These are phyloP conservation scores for Fusarium nurragi DNA, from an alignment of 2,329 filamentous ascomycete species.

Conservation along the genomic window DNA sequence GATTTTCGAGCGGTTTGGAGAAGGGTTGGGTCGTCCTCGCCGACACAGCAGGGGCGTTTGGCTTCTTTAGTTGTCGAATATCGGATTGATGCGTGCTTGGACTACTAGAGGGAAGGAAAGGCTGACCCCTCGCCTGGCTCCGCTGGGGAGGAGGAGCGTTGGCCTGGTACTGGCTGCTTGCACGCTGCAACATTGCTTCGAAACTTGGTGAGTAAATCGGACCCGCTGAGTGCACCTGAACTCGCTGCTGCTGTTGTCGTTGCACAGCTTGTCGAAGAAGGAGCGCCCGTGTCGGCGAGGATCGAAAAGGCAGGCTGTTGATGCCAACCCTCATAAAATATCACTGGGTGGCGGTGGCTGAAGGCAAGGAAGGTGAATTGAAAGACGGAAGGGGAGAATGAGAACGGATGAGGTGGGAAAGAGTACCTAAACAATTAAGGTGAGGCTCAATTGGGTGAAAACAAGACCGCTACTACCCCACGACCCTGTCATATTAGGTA, in stretches of 20 bases:
- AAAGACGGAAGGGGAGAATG: not conserved
- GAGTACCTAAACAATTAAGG: not conserved
- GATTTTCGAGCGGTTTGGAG: conserved; percentile 42
- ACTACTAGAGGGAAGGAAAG: conserved; percentile 67
- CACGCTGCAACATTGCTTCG: conserved; percentile 51
- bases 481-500: conserved; percentile 16
- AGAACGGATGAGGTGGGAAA: not conserved
- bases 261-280: conserved; percentile 38
- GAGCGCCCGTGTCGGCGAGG: conserved; percentile 50
- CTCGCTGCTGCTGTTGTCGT: conserved; percentile 25
- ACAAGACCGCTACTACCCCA: conserved; percentile 7
- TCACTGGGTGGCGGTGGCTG: not conserved
- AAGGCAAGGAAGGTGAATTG: not conserved
- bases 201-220: conserved; percentile 22
- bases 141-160: conserved; percentile 48
- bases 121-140: conserved; percentile 55
- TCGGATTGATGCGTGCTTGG: conserved; percentile 56
- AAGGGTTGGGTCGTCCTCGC: conserved; percentile 50
- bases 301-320: conserved; percentile 46
- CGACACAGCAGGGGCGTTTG: conserved; percentile 52
- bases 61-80: conserved; percentile 62
- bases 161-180: conserved; percentile 52
- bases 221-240: conserved; percentile 39
- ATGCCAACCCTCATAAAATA: conserved; percentile 52
- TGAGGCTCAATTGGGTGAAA: conserved; percentile 4